phyloP scores from a whole-genome alignment of 441 rosid species.

The Euphorbia corollata region DNA sequence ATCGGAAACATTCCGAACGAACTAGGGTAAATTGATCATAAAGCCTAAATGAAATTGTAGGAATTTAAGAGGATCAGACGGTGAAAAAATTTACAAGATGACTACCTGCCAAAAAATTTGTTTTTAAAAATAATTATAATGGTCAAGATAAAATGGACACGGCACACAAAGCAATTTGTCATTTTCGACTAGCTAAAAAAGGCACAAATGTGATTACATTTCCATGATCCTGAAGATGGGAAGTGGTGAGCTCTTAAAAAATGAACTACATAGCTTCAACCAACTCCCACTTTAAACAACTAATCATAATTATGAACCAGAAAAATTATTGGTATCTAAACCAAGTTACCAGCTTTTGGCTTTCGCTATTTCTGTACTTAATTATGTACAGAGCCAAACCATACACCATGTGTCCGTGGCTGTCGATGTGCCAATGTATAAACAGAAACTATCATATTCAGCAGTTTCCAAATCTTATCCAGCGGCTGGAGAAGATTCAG shows the following conservation, averaged over 20 bases:
- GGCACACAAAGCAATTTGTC: conserved; percentile 16
- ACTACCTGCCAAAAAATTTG: too few relatives aligned
- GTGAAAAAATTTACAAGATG: too few relatives aligned
- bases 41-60: too few relatives aligned
- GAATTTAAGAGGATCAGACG: too few relatives aligned
- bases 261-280: conserved; percentile 34
- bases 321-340: too few relatives aligned
- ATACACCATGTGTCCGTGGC: conserved; percentile 3
- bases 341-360: too few relatives aligned
- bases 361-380: conserved; percentile 19
- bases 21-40: too few relatives aligned
- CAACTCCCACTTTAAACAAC: conserved; percentile 19
- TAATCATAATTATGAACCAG: too few relatives aligned
- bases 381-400: conserved; percentile 34
- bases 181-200: not conserved
- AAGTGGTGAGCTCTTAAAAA: conserved; percentile 32
- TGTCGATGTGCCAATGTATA: conserved; percentile 17
- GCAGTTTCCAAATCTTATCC: conserved; percentile 21
- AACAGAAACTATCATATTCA: conserved; percentile 13
- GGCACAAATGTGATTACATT: conserved; percentile 16
- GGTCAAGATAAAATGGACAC: not conserved
- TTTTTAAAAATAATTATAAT: too few relatives aligned
- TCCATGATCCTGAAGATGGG: conserved; percentile 16
- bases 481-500: conserved; percentile 33
- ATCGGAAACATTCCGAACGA: too few relatives aligned